Percentiles rank a stretch among this genome's conserved stretches.
Evolutionary conservation across 306 rosid genomes (phyloP).

Genomic region (Medicago lupulina): DNA sequence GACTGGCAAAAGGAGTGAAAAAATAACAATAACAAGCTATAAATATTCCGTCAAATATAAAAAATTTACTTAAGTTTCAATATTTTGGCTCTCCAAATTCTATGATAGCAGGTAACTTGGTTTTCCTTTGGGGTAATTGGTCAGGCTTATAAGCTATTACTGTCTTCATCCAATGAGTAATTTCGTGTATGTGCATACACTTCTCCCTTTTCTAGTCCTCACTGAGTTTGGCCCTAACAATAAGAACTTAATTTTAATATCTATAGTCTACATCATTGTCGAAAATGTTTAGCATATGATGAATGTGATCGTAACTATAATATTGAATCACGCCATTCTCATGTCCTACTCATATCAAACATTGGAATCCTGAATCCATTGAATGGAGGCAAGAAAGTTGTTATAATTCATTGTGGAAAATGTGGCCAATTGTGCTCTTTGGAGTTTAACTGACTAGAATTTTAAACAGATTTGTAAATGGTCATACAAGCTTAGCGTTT

Average conservation of each 20-base stretch:
- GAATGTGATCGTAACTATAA: conserved; percentile 5
- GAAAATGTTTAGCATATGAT: not conserved
- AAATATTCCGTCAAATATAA: not conserved
- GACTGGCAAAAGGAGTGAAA: not conserved
- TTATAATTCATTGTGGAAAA: not conserved
- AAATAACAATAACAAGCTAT: conserved; percentile 9
- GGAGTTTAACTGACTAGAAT: conserved; percentile 17
- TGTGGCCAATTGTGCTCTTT: conserved; percentile 4
- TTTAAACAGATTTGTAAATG: conserved; percentile 15
- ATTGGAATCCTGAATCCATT: conserved; percentile 1
- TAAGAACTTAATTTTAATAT: not conserved
- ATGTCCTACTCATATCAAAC: conserved; percentile 15
- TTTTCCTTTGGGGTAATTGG: not conserved
- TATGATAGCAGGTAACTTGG: too few relatives aligned
- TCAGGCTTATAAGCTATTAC: not conserved
- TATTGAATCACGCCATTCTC: conserved; percentile 18
- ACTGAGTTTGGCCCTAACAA: not conserved
- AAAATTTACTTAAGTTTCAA: conserved; percentile 1
- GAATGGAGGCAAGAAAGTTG: conserved; percentile 17
- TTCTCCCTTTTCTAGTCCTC: not conserved
- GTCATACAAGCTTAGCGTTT: conserved; percentile 11
- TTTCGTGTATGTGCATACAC: not conserved
- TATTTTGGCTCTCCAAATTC: conserved; percentile 13
- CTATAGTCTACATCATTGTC: not conserved
- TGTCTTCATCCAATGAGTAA: not conserved